These are phyloP conservation scores for Melaleuca alternifolia DNA, from an alignment of 345 rosid genomes.

Conservation along the genomic window DNA sequence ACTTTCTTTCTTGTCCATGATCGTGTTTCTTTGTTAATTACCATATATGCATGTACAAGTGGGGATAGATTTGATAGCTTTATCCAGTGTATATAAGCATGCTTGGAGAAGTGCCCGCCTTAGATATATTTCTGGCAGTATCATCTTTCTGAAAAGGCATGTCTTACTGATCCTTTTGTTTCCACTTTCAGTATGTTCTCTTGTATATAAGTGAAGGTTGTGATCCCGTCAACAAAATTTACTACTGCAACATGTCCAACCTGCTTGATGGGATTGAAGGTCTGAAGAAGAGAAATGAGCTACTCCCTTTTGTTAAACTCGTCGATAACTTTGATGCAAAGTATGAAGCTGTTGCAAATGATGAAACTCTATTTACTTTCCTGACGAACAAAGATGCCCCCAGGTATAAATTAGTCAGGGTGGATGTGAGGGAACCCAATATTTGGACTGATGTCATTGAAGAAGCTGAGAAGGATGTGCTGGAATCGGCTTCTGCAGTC, in stretches of 20 bases:
- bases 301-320: constrained; percentile 77
- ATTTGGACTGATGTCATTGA: constrained; percentile 64
- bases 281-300: constrained; percentile 26
- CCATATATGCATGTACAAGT: neutral
- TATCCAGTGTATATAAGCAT: neutral
- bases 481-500: constrained; percentile 57
- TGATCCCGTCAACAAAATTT: constrained; percentile 80
- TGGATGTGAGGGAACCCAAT: constrained; percentile 67
- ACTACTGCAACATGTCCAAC: constrained; percentile 58
- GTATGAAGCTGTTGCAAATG: constrained; percentile 59
- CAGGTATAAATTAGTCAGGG: constrained; percentile 67
- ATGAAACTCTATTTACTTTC: constrained; percentile 62
- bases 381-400: constrained; percentile 79
- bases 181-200: constrained; percentile 59
- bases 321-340: constrained; percentile 58
- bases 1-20: neutral
- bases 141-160: neutral
- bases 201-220: constrained; percentile 42
- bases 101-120: neutral
- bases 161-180: neutral
- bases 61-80: neutral
- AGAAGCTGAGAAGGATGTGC: constrained; percentile 76
- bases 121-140: neutral
- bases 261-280: constrained; percentile 62
- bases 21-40: neutral